Conservation (phyloP, 2,329 filamentous ascomycete species). For the Monosporascus sp. region DNA sequence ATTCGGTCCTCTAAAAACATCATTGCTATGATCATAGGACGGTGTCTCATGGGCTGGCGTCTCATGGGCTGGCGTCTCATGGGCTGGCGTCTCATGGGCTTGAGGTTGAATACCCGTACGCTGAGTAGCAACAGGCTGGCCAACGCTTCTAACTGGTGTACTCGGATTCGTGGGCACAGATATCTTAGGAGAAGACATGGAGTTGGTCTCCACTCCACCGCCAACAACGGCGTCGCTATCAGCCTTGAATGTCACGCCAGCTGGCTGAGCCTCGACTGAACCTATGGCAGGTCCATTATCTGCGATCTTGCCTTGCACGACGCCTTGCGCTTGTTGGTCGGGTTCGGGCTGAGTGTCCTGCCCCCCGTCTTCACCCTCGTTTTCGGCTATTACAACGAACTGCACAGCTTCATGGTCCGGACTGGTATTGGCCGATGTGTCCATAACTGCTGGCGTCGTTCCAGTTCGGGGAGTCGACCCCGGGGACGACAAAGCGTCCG, state of each 20-base stretch:
- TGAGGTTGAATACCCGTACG: not conserved
- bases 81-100: not conserved
- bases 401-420: slow-evolving; percentile 62
- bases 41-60: not conserved
- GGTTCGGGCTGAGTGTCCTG: slow-evolving; percentile 14
- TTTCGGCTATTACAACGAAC: slow-evolving; percentile 43
- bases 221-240: no score
- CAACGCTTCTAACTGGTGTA: not conserved
- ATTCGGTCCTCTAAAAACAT: not conserved
- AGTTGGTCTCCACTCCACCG: not conserved
- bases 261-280: slow-evolving; percentile 14
- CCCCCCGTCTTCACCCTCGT: slow-evolving; percentile 27
- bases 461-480: slow-evolving; percentile 68
- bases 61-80: not conserved
- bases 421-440: slow-evolving; percentile 68
- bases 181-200: not conserved
- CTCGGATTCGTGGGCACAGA: not conserved
- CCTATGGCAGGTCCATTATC: slow-evolving; percentile 1
- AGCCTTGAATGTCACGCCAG: no score
- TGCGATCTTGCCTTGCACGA: not conserved
- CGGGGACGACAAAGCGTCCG: slow-evolving; percentile 48
- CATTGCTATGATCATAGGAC: not conserved
- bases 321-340: slow-evolving; percentile 18
- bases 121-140: not conserved
- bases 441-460: slow-evolving; percentile 63